Evolutionary conservation across 2,329 filamentous ascomycete species (phyloP).

Genomic region (Didymella glomerata): DNA sequence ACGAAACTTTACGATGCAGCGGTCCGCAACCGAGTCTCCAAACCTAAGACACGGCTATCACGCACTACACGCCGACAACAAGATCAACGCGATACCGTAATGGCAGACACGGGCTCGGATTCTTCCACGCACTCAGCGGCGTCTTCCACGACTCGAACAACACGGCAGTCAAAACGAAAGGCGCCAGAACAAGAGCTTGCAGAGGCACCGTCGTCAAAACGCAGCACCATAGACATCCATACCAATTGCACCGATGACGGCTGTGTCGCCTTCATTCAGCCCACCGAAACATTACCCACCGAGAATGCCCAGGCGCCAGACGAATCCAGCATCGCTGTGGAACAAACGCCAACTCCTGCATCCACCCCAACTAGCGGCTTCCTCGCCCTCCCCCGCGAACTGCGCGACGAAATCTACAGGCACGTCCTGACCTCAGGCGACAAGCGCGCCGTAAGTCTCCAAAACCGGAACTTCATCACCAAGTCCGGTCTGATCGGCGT

Average conservation of each 20-base stretch:
- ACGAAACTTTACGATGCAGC: neutral
- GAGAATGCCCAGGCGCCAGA: neutral
- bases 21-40: neutral
- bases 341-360: too few relatives aligned
- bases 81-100: neutral
- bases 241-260: neutral
- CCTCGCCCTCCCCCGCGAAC: slow-evolving; percentile 28
- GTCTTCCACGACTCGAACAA: neutral
- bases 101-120: neutral
- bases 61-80: neutral
- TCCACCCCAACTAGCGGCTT: slow-evolving; percentile 20
- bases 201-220: neutral
- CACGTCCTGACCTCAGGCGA: slow-evolving; percentile 17
- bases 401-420: slow-evolving; percentile 31
- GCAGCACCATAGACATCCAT: neutral
- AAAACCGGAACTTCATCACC: slow-evolving; percentile 19
- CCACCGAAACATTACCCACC: neutral
- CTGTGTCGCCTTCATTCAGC: neutral
- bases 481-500: slow-evolving; percentile 22
- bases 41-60: neutral
- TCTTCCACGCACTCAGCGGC: neutral
- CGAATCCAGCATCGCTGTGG: neutral
- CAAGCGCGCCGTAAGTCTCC: slow-evolving; percentile 9
- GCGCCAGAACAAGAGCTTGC: neutral
- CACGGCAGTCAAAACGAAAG: neutral